phyloP scores from a whole-genome alignment of 2,329 filamentous ascomycete genomes.

The Beauveria bassiana region DNA sequence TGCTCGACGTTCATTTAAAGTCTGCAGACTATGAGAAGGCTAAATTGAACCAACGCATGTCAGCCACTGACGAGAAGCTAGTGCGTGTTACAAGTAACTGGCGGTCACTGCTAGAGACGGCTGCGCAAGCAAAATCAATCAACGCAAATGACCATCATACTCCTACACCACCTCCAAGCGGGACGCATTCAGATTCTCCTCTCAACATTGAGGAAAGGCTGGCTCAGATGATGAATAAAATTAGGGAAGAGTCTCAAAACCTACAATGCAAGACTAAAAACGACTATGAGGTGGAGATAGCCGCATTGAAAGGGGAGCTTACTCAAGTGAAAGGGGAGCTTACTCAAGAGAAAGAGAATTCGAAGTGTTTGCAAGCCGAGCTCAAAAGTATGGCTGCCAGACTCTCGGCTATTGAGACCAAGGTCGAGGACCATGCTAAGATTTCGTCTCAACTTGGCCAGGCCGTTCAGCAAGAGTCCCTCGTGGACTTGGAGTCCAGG shows the following conservation, averaged over 20 bases:
- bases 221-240: background rate
- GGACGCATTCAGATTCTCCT: background rate
- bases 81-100: background rate
- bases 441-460: background rate
- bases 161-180: conserved; percentile 1
- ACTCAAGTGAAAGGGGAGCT: background rate
- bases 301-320: background rate
- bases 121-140: background rate
- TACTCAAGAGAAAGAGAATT: background rate
- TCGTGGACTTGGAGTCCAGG: background rate
- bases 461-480: background rate
- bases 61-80: background rate
- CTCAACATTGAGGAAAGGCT: background rate
- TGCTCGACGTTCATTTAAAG: background rate
- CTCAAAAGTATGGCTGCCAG: background rate
- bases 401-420: background rate
- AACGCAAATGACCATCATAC: background rate
- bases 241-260: background rate
- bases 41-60: background rate
- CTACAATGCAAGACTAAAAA: background rate
- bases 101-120: background rate
- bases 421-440: background rate
- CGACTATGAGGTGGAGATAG: background rate
- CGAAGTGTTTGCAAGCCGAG: background rate
- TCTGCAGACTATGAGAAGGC: background rate